Evolutionary conservation across 257 asterid genomes (phyloP).

Genomic region (Cinchona pubescens): DNA sequence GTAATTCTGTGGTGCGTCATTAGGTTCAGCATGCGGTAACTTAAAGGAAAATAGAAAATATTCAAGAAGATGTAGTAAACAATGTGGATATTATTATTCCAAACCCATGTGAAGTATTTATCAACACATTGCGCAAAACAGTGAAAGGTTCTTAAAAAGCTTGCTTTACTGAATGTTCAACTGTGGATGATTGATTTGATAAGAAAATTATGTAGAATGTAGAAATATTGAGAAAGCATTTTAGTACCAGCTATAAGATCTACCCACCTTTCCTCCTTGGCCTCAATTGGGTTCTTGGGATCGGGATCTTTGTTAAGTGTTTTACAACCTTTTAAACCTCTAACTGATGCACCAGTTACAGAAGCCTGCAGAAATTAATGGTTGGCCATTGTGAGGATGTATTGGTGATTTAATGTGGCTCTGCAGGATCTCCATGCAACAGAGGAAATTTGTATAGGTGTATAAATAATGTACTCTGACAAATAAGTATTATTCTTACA

Average conservation of each 20-base stretch:
- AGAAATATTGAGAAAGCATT: neutral
- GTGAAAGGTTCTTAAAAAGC: too few relatives aligned
- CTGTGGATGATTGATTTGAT: neutral
- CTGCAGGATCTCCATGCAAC: neutral
- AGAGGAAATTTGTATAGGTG: neutral
- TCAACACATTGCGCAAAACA: too few relatives aligned
- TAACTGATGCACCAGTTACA: constrained; percentile 71
- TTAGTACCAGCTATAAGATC: neutral
- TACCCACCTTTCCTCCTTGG: constrained; percentile 82
- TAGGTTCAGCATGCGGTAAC: too few relatives aligned
- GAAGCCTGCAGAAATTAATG: constrained; percentile 62
- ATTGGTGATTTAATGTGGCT: neutral
- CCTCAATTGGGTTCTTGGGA: constrained; percentile 81
- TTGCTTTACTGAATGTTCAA: neutral
- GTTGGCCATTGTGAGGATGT: neutral
- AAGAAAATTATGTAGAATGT: too few relatives aligned
- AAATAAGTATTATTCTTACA: neutral
- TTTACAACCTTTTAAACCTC: constrained; percentile 81
- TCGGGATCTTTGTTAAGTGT: constrained; percentile 93
- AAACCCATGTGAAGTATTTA: too few relatives aligned
- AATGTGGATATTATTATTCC: too few relatives aligned
- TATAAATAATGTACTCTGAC: neutral
- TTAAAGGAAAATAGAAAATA: too few relatives aligned
- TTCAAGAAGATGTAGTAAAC: too few relatives aligned
- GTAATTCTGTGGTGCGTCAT: too few relatives aligned